Conservation (phyloP, 2,329 filamentous ascomycete species). For the Blastomyces emzantsi region DNA sequence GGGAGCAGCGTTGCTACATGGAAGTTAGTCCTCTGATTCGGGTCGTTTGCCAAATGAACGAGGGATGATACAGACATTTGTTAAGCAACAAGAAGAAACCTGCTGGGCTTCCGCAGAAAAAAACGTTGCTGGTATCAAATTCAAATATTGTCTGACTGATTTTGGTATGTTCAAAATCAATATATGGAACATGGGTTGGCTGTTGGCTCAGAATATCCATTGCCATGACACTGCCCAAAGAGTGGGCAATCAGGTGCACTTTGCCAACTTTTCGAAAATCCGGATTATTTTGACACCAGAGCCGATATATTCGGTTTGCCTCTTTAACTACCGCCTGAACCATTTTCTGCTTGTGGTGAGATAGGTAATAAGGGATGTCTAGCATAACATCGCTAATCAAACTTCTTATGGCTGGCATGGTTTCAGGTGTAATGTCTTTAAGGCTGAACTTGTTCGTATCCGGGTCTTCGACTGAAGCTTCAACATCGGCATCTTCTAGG, state of each 20-base stretch:
- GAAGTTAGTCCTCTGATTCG: slow-evolving; percentile 13
- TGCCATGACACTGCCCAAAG: slow-evolving; percentile 88
- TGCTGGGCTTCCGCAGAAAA: slow-evolving; percentile 80
- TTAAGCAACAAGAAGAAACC: slow-evolving; percentile 91
- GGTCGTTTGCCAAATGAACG: not conserved
- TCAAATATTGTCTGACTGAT: slow-evolving; percentile 59
- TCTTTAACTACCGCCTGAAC: slow-evolving; percentile 78
- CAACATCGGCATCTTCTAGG: slow-evolving; percentile 68
- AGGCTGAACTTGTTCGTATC: slow-evolving; percentile 57
- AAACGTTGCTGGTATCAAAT: slow-evolving; percentile 84
- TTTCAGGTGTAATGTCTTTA: slow-evolving; percentile 84
- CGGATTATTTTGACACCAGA: slow-evolving; percentile 92
- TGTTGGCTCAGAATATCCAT: slow-evolving; percentile 85
- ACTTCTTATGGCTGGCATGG: slow-evolving; percentile 83
- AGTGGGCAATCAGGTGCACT: slow-evolving; percentile 89
- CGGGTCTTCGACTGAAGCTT: slow-evolving; percentile 46
- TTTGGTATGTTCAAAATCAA: slow-evolving; percentile 31
- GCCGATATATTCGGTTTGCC: slow-evolving; percentile 87
- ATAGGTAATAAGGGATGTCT: slow-evolving; percentile 96
- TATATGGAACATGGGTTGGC: slow-evolving; percentile 58
- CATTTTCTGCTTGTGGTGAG: slow-evolving; percentile 93
- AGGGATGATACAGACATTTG: slow-evolving; percentile 33
- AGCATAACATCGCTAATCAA: slow-evolving; percentile 98
- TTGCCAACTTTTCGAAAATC: slow-evolving; percentile 71
- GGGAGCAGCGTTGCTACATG: slow-evolving; percentile 56